Conservation (phyloP, 2,329 filamentous ascomycete species). For the Colletotrichum brevisporum region DNA sequence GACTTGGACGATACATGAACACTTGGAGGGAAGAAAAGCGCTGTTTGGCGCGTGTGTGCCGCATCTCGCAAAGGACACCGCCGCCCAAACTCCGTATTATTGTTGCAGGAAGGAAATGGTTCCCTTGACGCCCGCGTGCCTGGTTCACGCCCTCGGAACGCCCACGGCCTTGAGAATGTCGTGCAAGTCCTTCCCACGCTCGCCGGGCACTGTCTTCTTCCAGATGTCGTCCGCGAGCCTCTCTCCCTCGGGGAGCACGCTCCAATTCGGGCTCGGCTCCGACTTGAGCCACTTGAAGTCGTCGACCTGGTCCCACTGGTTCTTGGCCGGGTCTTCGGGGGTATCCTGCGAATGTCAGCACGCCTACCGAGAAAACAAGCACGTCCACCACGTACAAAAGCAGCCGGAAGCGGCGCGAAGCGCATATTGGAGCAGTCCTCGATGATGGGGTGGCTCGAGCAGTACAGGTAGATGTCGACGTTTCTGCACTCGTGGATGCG, state of each 20-base stretch:
- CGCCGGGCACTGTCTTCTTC: slow-evolving; percentile 76
- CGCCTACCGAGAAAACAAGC: no score
- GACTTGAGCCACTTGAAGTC: slow-evolving; percentile 98
- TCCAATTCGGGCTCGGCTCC: slow-evolving; percentile 91
- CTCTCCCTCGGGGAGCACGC: slow-evolving; percentile 72
- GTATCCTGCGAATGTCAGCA: slow-evolving; percentile 43
- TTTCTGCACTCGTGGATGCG: slow-evolving; percentile 90
- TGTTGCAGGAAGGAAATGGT: neutral
- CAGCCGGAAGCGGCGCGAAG: slow-evolving; percentile 81
- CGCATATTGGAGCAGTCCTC: slow-evolving; percentile 86
- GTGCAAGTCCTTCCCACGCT: slow-evolving; percentile 71
- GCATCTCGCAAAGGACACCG: neutral
- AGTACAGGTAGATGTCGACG: slow-evolving; percentile 87
- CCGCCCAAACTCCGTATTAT: slow-evolving; percentile 26
- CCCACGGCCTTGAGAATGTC: slow-evolving; percentile 74
- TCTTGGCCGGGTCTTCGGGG: slow-evolving; percentile 57
- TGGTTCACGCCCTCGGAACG: slow-evolving; percentile 46
- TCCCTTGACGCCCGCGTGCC: neutral
- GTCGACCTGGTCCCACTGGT: slow-evolving; percentile 91
- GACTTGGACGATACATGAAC: slow-evolving; percentile 12
- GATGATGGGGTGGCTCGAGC: slow-evolving; percentile 89
- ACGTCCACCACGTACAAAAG: slow-evolving; percentile 70
- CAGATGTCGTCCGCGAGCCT: slow-evolving; percentile 75
- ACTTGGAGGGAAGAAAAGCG: neutral
- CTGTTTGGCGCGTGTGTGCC: slow-evolving; percentile 9